Conservation (phyloP, 2,329 filamentous ascomycete species). For the Colletotrichum gloeosporioides region DNA sequence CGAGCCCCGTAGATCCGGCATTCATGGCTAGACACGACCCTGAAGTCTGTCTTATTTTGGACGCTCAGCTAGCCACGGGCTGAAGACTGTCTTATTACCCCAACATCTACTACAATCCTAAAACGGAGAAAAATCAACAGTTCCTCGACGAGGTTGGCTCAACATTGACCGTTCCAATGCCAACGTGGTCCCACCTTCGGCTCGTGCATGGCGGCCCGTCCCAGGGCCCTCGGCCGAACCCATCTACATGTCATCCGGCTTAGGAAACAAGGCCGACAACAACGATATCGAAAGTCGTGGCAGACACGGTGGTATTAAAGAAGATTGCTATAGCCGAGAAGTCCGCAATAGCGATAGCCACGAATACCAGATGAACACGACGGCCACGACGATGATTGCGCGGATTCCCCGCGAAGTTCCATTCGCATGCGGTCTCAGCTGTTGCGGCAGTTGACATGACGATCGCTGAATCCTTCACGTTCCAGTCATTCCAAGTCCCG, state of each 20-base stretch:
- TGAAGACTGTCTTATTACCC: not conserved
- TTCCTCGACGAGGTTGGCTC: not conserved
- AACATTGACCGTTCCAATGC: not conserved
- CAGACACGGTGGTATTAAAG: accelerated
- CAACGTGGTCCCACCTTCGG: not conserved
- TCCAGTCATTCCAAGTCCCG: not conserved
- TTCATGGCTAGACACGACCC: not conserved
- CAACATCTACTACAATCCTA: not conserved
- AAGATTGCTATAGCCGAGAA: accelerated
- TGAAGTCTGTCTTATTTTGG: not conserved
- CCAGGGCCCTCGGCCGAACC: accelerated
- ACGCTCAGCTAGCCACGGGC: not conserved
- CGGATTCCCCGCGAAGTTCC: not conserved
- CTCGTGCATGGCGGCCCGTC: not conserved
- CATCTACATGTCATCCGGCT: accelerated
- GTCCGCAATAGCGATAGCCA: accelerated
- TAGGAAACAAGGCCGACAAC: not conserved
- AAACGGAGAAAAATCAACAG: not conserved
- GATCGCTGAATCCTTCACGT: not conserved
- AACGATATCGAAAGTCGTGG: accelerated
- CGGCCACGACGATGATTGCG: not conserved
- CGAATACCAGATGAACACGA: not conserved
- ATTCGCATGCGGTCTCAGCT: not conserved
- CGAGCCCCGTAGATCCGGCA: not conserved
- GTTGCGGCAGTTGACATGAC: not conserved